These are phyloP conservation scores for Stagonosporopsis tanaceti DNA, from an alignment of 2,329 filamentous ascomycete genomes.

Conservation along the genomic window DNA sequence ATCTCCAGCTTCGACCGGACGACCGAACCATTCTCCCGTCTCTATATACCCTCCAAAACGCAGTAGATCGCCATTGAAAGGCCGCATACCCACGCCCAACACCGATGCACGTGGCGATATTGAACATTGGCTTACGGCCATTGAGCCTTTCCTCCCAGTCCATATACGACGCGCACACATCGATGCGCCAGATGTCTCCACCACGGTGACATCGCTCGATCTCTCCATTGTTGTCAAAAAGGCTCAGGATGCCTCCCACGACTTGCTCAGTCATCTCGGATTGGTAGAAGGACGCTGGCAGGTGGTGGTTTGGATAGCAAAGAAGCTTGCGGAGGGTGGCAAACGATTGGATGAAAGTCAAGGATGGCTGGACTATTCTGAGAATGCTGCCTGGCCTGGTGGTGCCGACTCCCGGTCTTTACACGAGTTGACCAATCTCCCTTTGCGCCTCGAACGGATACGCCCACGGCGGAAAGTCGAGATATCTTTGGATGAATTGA, in stretches of 20 bases:
- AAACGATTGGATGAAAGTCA: slow-evolving; percentile 20
- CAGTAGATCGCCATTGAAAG: slow-evolving; percentile 10
- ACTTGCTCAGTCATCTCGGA: slow-evolving; percentile 53
- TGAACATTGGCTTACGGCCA: slow-evolving; percentile 43
- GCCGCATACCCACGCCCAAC: slow-evolving; percentile 27
- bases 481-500: slow-evolving; percentile 35
- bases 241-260: slow-evolving; percentile 42
- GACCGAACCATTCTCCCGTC: background rate
- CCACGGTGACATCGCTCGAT: slow-evolving; percentile 35
- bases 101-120: slow-evolving; percentile 34
- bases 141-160: slow-evolving; percentile 50
- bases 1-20: slow-evolving; percentile 4
- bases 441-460: slow-evolving; percentile 30
- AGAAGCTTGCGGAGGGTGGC: slow-evolving; percentile 51
- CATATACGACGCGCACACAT: slow-evolving; percentile 36
- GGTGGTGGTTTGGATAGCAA: slow-evolving; percentile 56
- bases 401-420: slow-evolving; percentile 23
- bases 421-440: slow-evolving; percentile 33
- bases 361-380: slow-evolving; percentile 25
- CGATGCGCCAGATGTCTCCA: slow-evolving; percentile 18
- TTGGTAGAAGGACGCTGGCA: slow-evolving; percentile 53
- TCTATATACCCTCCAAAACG: slow-evolving; percentile 21
- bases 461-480: slow-evolving; percentile 25
- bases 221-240: slow-evolving; percentile 36
- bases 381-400: slow-evolving; percentile 30